Base-by-base conservation (phyloP, 2,329 filamentous ascomycete species). In the Pyrenochaeta sp. region DNA sequence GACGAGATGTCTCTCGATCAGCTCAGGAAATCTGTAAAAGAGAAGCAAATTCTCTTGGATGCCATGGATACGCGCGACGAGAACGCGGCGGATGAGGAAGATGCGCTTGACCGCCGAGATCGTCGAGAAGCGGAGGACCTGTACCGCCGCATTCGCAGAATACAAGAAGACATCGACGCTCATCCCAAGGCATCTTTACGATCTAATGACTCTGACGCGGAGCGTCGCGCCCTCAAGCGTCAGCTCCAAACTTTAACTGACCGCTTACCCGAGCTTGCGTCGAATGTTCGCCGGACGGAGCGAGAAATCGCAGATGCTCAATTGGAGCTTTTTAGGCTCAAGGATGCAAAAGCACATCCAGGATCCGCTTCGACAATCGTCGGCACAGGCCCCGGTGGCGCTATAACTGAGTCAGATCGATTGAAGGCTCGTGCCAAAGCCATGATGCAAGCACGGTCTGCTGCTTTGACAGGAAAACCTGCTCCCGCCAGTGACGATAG, bases 401-500 rank as follows among this genome's bases (percentile, higher is more conserved):
- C 87, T 39, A 87, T 99, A 36, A 99, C 95, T 0, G 95, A 99
- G 77, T 90, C 92, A 3, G 95, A 99, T 77, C 87, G 94, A 48
- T 85, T 98, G 63, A 98, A 97, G 80, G 95, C 95, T 31, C 87
- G 93, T 64, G 94, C 95, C 29, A 96, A 93, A 78, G 94, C 94
- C 33, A 96, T 97, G 87, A 99, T 99, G 95, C 94, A 98, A 78
- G 93, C 97, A 69, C 90, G 95, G 54, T 93, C 95, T 63, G 95
- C 95, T 50, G 94, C 95, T 15, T 80, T 99, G 59, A 92, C 92
- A 18, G 95, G 95, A 51, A 92, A 89, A 75, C 92, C 93, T 71
- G 80, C 89, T 37, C 82, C 87, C 41, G 87, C 91, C 32, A 75
- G 79, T 40, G 85, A 88, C 55, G 91, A 96, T 61, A 89, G 93